Base-by-base conservation (phyloP, 768 basidiomycete species). In the Tulasnella sp. region DNA sequence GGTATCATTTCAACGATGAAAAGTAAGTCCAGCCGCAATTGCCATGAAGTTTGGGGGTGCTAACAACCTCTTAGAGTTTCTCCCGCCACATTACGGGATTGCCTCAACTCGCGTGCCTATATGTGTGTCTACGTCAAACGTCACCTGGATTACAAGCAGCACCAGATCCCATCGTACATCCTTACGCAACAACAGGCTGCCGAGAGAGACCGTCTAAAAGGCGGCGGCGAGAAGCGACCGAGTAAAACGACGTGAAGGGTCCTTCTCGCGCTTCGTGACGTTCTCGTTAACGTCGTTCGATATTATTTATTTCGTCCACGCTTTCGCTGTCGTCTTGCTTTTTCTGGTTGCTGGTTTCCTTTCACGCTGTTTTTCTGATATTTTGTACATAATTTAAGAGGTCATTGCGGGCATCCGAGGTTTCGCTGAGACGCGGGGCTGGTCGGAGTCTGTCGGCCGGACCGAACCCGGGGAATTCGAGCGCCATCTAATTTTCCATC, bases 91-190 rank as follows among this genome's bases (percentile, higher is more conserved):
- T 83, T 95, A 26, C 83, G 85, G 8, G 84, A 85, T 0, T 90
- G 90, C 70, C 83, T 95, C 47, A 81, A 79, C 65, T 92, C 93
- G 22, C 84, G 87, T 65, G 90, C 92, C 5, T 96, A 96, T 79
- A 95, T 96, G 94, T 92, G 93, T 75, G 95, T 95, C 81, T 97
- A 96, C 78, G 92, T 94, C 74, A 95, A 95, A 79, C 87, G 91
- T 12, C 87, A 92, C 74, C 82, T 95, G 62, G 91, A 95, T 75
- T 95, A 95, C 80, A 90, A 88, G 78, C 88, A 89, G 62, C 79
- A 87, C 77, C 83, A 83, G 77, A 87, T 83, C 34, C 90, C 91
- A 5, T 87, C 87, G 0, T 92, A 92, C 76, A 84, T 88, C 1
- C 80, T 86, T 40, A 82, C 85, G 47, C 83, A 89, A 34, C 89